A percentile compares a stretch with the other conserved stretches of the same genome.
Conservation (phyloP, 768 basidiomycete species). For the Kwoniella shandongensis region DNA sequence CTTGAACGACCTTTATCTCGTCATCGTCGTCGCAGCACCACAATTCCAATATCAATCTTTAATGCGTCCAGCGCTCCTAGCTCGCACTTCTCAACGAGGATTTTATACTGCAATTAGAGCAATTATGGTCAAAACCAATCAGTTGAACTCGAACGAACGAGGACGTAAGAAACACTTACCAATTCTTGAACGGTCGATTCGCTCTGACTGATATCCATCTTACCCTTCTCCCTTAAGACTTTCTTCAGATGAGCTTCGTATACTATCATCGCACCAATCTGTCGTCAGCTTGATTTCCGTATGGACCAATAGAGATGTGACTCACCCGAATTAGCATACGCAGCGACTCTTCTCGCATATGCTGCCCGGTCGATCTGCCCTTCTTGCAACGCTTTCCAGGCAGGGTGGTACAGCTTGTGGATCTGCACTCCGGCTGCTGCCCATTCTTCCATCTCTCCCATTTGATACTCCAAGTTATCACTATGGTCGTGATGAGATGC, state of each 20-base stretch:
- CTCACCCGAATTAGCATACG: conserved; percentile 25
- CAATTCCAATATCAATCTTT: conserved; percentile 35
- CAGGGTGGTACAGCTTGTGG: conserved; percentile 29
- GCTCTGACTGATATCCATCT: conserved; percentile 30
- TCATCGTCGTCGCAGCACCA: conserved; percentile 24
- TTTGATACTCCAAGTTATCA: conserved; percentile 2
- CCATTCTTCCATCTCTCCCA: conserved; percentile 26
- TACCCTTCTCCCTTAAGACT: conserved; percentile 29
- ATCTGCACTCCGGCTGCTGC: conserved; percentile 25
- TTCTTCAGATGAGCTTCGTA: conserved; percentile 39
- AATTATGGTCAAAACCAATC: neutral
- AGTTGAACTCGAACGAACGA: too few relatives aligned
- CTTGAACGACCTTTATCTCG: too few relatives aligned
- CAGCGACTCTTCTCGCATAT: conserved; percentile 31
- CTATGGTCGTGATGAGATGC: neutral
- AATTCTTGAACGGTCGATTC: conserved; percentile 37
- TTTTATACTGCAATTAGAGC: conserved; percentile 22
- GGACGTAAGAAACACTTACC: conserved; percentile 20
- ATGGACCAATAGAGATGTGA: too few relatives aligned
- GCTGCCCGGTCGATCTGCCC: conserved; percentile 26
- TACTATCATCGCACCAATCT: conserved; percentile 5
- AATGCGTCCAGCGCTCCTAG: conserved; percentile 32
- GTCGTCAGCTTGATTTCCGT: neutral
- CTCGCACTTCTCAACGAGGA: conserved; percentile 38
- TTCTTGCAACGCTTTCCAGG: conserved; percentile 26